These are phyloP conservation scores for Senna siamea DNA, from an alignment of 306 rosid genomes.

Conservation along the genomic window DNA sequence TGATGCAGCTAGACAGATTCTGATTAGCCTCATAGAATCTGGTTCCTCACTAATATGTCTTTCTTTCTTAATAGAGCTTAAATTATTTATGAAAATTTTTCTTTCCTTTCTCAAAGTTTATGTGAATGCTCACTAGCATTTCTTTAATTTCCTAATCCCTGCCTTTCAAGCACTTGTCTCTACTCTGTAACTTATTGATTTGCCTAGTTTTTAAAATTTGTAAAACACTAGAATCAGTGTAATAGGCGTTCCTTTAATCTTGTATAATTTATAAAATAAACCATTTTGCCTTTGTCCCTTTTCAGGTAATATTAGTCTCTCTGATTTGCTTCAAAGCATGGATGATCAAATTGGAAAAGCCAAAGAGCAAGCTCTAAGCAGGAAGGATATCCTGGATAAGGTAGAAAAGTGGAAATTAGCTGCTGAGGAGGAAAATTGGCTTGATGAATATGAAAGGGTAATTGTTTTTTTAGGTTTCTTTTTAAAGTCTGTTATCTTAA, in stretches of 20 bases:
- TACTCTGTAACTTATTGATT: neutral
- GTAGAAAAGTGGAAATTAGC: conserved; percentile 86
- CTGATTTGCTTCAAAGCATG: conserved; percentile 82
- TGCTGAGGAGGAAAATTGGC: conserved; percentile 93
- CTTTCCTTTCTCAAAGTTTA: conserved; percentile 5
- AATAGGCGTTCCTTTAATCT: neutral
- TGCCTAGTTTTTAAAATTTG: neutral
- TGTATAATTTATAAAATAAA: conserved; percentile 3
- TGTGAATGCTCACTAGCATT: neutral
- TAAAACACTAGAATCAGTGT: neutral
- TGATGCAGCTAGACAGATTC: conserved; percentile 67
- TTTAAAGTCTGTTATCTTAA: conserved; percentile 2
- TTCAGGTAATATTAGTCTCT: conserved; percentile 61
- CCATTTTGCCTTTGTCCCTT: conserved; percentile 34
- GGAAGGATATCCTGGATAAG: conserved; percentile 91
- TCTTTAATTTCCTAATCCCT: conserved; percentile 6
- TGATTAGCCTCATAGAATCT: conserved; percentile 70
- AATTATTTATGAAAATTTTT: neutral
- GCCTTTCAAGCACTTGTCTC: conserved; percentile 10
- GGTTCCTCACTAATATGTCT: conserved; percentile 48
- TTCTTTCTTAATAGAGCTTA: neutral
- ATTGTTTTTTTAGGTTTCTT: conserved; percentile 2
- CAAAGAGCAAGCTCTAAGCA: conserved; percentile 82
- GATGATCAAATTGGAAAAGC: conserved; percentile 83
- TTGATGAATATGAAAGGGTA: conserved; percentile 96